Conservation (phyloP, 148 eudicot genomes). For the Amaranthus hypochondriacus region DNA sequence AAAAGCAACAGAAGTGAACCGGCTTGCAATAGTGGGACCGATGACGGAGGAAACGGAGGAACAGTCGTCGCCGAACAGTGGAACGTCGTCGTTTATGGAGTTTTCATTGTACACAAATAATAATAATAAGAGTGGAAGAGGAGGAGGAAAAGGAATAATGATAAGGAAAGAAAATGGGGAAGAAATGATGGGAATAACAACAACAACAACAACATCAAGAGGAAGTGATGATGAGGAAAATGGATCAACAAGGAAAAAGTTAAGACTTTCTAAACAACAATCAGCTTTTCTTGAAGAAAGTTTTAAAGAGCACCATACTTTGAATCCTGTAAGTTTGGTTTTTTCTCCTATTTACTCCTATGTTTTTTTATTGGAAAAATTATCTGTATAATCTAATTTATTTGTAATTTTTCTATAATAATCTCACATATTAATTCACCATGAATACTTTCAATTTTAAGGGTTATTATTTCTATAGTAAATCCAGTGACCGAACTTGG, state of each 20-base stretch:
- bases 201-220: conserved; percentile 34
- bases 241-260: conserved; percentile 54
- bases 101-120: conserved; percentile 35
- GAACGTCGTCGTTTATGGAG: conserved; percentile 64
- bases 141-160: conserved; percentile 13
- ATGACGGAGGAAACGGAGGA: conserved; percentile 34
- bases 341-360: neutral
- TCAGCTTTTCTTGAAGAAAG: conserved; percentile 84
- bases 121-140: conserved; percentile 8
- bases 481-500: no score
- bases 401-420: no score
- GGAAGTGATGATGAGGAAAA: conserved; percentile 60
- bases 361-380: neutral
- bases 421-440: no score
- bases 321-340: conserved; percentile 62
- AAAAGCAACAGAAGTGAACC: conserved; percentile 25
- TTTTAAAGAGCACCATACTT: conserved; percentile 69
- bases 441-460: no score
- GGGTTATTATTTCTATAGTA: no score
- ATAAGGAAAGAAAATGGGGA: conserved; percentile 10
- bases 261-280: conserved; percentile 69
- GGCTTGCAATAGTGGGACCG: conserved; percentile 21
- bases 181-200: conserved; percentile 13
- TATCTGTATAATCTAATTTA: neutral
- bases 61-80: conserved; percentile 58